Percentiles rank a stretch among this genome's conserved stretches.
Evolutionary conservation across 768 basidiomycete species (phyloP).

Genomic region (Chiua virens): DNA sequence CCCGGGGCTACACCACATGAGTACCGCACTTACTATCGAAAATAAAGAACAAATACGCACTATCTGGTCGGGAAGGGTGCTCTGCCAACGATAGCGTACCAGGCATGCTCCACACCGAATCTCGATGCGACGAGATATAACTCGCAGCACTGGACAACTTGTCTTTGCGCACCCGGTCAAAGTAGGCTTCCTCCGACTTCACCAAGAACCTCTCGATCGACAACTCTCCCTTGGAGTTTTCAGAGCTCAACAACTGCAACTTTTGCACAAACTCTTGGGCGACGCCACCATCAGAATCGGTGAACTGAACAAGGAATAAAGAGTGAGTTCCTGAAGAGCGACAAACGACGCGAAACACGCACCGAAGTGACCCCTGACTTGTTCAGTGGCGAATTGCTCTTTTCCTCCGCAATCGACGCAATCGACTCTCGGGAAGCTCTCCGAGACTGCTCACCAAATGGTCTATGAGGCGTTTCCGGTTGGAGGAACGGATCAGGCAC

Average conservation of each 20-base stretch:
- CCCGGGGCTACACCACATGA: conserved; percentile 29
- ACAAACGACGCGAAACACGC: conserved; percentile 17
- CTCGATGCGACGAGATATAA: conserved; percentile 72
- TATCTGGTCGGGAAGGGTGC: conserved; percentile 71
- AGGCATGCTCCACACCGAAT: conserved; percentile 79
- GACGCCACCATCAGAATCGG: conserved; percentile 90
- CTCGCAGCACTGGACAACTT: conserved; percentile 83
- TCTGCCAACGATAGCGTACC: conserved; percentile 43
- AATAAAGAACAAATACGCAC: conserved; percentile 50
- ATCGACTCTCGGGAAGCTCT: conserved; percentile 89
- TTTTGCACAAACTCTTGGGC: conserved; percentile 87
- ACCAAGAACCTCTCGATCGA: conserved; percentile 90
- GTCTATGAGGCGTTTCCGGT: conserved; percentile 62
- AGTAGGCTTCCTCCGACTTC: conserved; percentile 93
- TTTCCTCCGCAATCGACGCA: conserved; percentile 88
- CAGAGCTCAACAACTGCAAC: conserved; percentile 71
- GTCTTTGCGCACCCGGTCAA: conserved; percentile 85
- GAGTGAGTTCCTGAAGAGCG: neutral
- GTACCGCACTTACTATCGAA: neutral
- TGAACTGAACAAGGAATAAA: conserved; percentile 56
- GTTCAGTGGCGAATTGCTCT: conserved; percentile 86
- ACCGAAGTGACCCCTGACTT: conserved; percentile 84
- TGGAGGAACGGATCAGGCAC: conserved; percentile 83
- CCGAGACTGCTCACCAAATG: conserved; percentile 81
- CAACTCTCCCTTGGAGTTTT: conserved; percentile 88